A percentile compares a stretch with the other conserved stretches of the same genome.
Evolutionary conservation across 768 basidiomycete species (phyloP).

Genomic region (Rhodotorula paludigena): DNA sequence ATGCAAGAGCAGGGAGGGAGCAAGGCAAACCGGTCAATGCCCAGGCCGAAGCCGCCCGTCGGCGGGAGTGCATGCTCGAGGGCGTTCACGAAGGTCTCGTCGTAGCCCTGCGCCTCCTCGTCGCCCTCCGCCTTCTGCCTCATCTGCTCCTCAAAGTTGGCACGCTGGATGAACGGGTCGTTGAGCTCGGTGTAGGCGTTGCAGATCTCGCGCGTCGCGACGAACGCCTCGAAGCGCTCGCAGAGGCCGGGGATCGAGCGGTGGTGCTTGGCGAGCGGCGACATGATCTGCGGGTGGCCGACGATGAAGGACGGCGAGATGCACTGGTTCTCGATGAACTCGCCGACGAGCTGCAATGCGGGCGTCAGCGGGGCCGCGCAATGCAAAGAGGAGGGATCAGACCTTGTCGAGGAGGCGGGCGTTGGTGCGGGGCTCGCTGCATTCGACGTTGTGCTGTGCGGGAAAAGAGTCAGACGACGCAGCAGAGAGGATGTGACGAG

Average conservation of each 20-base stretch:
- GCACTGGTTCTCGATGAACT: constrained; percentile 95
- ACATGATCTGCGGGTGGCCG: constrained; percentile 99
- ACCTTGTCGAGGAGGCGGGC: constrained; percentile 92
- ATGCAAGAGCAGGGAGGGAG: not conserved
- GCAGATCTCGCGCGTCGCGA: constrained; percentile 97
- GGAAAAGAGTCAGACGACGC: not conserved
- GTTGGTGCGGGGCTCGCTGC: constrained; percentile 91
- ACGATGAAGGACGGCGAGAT: constrained; percentile 96
- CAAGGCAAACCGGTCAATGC: constrained; percentile 66
- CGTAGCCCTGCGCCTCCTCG: constrained; percentile 94
- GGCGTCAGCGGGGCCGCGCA: not conserved
- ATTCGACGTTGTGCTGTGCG: constrained; percentile 84
- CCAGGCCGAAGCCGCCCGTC: constrained; percentile 95
- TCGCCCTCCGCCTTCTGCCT: constrained; percentile 95
- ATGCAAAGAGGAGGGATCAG: constrained; percentile 10
- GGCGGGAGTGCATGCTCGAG: constrained; percentile 96
- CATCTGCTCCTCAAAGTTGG: constrained; percentile 87
- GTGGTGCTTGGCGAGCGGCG: constrained; percentile 97
- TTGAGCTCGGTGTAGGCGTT: constrained; percentile 99
- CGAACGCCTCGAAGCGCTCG: constrained; percentile 97
- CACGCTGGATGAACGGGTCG: constrained; percentile 92
- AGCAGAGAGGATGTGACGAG: not conserved
- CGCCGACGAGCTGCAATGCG: constrained; percentile 74
- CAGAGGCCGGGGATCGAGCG: constrained; percentile 94
- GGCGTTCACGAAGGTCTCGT: constrained; percentile 82